Conservation (phyloP, 2,329 filamentous ascomycete genomes). For the Lachnellula subtilissima region DNA sequence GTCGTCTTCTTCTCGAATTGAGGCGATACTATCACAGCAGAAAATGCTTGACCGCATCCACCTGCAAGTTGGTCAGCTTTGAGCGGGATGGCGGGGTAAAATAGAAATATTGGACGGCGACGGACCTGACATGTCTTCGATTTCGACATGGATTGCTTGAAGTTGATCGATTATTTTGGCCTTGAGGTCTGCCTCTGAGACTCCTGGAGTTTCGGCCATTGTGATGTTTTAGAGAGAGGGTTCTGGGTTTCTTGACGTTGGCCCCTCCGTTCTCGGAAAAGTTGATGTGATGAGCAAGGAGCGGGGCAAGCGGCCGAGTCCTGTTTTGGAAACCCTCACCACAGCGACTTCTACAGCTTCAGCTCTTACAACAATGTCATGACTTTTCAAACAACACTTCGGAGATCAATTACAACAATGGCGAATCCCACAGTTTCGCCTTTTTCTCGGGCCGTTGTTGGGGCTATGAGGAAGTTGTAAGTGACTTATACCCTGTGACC, state of each 20-base stretch:
- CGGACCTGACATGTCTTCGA: conserved; percentile 88
- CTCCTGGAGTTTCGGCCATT: conserved; percentile 53
- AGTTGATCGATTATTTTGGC: conserved; percentile 65
- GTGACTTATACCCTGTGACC: conserved; percentile 31
- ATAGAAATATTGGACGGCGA: conserved; percentile 14
- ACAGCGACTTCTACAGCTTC: background rate
- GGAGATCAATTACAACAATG: conserved; percentile 18
- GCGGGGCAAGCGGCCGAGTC: conserved; percentile 10
- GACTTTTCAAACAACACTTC: conserved; percentile 14
- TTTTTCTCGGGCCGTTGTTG: conserved; percentile 65
- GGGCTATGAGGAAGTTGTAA: conserved; percentile 74
- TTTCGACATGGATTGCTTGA: conserved; percentile 73
- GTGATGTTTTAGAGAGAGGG: background rate
- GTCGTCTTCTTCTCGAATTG: conserved; percentile 56
- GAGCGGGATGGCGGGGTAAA: background rate
- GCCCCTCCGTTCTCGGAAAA: background rate
- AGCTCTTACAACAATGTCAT: conserved; percentile 12
- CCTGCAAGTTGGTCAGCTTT: conserved; percentile 39
- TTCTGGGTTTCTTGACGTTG: background rate
- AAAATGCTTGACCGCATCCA: conserved; percentile 67
- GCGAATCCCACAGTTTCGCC: conserved; percentile 20
- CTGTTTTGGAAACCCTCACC: background rate
- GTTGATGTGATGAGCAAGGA: conserved; percentile 15
- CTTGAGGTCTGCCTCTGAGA: conserved; percentile 70
- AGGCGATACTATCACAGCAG: conserved; percentile 61